A percentile compares a stretch with the other conserved stretches of the same genome.
These are phyloP conservation scores for Phytophthora sp. DNA, from an alignment of 352 stramenopile species.

Conservation along the genomic window DNA sequence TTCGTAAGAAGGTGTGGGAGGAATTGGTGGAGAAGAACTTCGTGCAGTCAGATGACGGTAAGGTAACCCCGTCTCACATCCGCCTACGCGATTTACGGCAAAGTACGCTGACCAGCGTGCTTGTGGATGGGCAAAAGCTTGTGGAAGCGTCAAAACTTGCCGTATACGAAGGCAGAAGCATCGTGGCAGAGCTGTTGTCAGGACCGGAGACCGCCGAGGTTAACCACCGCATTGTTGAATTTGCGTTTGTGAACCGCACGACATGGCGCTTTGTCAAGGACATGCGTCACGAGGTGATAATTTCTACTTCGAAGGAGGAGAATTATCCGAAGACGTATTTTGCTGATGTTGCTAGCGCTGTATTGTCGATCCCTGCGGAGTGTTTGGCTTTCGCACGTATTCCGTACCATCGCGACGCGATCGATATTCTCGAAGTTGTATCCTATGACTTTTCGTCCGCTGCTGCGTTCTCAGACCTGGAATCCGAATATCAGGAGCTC, in stretches of 20 bases:
- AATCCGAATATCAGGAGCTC: conserved; percentile 67
- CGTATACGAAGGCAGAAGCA: conserved; percentile 78
- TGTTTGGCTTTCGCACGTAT: conserved; percentile 65
- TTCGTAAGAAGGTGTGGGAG: conserved; percentile 57
- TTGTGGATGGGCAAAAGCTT: conserved; percentile 67
- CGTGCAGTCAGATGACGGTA: conserved; percentile 24
- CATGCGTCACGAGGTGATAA: conserved; percentile 61
- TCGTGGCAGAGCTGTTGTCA: conserved; percentile 74
- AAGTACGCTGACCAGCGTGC: conserved; percentile 68
- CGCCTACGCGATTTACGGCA: conserved; percentile 73
- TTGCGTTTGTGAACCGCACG: conserved; percentile 71
- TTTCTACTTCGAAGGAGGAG: conserved; percentile 43
- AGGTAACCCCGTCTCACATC: conserved; percentile 47
- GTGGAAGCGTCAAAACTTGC: conserved; percentile 71
- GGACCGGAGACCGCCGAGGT: conserved; percentile 52
- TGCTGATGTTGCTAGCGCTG: conserved; percentile 37
- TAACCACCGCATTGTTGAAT: conserved; percentile 66
- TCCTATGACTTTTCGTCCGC: conserved; percentile 49
- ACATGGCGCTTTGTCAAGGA: conserved; percentile 71
- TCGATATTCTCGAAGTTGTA: conserved; percentile 79
- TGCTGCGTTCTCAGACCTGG: conserved; percentile 32
- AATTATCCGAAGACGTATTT: conserved; percentile 49
- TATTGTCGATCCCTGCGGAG: conserved; percentile 57
- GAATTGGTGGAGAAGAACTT: conserved; percentile 58
- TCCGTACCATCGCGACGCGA: conserved; percentile 64